phyloP scores from a whole-genome alignment of 306 rosid genomes.

The Datisca glomerata region DNA sequence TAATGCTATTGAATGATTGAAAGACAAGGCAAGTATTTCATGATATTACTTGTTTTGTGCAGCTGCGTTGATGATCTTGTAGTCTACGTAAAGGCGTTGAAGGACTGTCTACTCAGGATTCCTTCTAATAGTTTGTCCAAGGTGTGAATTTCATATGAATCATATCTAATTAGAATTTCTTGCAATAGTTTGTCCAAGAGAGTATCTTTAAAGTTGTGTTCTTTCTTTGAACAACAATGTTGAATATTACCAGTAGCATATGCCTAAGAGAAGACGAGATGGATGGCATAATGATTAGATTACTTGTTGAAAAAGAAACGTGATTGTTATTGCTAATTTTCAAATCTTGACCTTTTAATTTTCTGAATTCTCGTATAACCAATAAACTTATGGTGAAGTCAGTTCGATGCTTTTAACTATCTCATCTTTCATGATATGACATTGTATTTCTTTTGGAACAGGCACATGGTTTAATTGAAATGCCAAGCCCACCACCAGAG shows the following conservation, averaged over 20 bases:
- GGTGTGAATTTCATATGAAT: slow-evolving; percentile 34
- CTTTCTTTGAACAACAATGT: too few species aligned
- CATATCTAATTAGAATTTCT: too few species aligned
- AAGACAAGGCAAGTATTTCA: too few species aligned
- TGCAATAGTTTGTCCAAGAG: too few species aligned
- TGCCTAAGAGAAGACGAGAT: not conserved
- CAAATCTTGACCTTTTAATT: too few species aligned
- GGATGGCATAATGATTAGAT: not conserved
- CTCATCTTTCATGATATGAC: too few species aligned
- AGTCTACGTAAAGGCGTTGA: slow-evolving; percentile 53
- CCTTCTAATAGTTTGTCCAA: slow-evolving; percentile 80
- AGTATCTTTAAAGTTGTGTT: too few species aligned
- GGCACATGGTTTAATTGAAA: slow-evolving; percentile 83
- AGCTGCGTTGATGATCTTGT: slow-evolving; percentile 71
- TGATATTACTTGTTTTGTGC: slow-evolving; percentile 25
- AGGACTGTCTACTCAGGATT: slow-evolving; percentile 57
- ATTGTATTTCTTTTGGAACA: slow-evolving; percentile 17
- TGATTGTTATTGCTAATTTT: not conserved
- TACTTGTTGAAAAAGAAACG: not conserved
- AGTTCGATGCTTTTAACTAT: too few species aligned
- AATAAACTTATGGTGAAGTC: too few species aligned
- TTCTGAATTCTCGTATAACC: too few species aligned
- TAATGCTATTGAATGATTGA: too few species aligned
- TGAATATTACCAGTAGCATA: not conserved
- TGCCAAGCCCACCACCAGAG: slow-evolving; percentile 88